Evolutionary conservation across 2,329 filamentous ascomycete species (phyloP), one percentile per base, ranked within the genome.

Genomic region (Eurotiales sp.): DNA sequence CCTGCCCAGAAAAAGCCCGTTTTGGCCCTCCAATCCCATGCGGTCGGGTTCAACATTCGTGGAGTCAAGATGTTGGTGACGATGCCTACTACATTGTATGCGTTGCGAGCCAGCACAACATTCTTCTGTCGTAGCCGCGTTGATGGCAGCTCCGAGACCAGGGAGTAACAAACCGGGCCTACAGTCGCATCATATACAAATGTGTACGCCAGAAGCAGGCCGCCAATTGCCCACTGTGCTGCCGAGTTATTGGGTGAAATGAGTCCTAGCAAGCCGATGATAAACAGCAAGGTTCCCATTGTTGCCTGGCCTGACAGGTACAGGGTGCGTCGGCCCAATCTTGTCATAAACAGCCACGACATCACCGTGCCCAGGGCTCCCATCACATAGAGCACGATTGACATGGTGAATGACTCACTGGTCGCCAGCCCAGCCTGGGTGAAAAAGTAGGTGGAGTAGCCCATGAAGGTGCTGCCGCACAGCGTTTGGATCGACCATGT

Each of bases 191-290:
- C 71, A 86, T 90, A 50, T 82, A 69, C 70, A 88, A 85, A 69
- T 86, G 90, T 46, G 87, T 83, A 1, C 82, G 78, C 61, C 37
- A 82, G 70, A 3, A 81, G 66, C 59, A 82, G 63, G 2, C 72
- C 69, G 2, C 77, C 79, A 1, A 55, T 70, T 58, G 63, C 61
- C 64, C 64, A 69, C 7, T 69, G 70, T 0, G 59, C 48, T 23
- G 56, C 55, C 8, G 63, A 17, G 8, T 36, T 40, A 4, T 44
- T 36, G 7, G 42, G 23, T 2, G 43, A 46, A 15, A 29, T 4
- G 4, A 42, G 25, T 3, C 50, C 50, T 21, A 41, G 25, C 2
- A 36, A 10, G 5, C 50, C 50, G 8, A 29, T 36, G 25, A 47
- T 39, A 8, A 67, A 36, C 0, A 68, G 57, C 8, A 68, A 47